Base-by-base conservation (phyloP, 768 basidiomycete species). In the Kwoniella mangroviensis region DNA sequence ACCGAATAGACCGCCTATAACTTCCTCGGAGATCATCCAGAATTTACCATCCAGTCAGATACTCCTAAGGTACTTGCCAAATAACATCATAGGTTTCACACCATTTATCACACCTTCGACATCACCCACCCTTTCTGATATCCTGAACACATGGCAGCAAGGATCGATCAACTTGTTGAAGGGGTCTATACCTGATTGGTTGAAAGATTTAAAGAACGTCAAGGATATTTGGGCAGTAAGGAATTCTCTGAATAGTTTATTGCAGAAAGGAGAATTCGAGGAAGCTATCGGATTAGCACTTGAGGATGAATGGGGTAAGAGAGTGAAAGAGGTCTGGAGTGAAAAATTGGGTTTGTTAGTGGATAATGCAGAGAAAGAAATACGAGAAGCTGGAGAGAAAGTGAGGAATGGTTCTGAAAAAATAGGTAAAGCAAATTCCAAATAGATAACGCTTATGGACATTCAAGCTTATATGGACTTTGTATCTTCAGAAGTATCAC, bases 11-110 rank as follows among this genome's bases (percentile, higher is more conserved):
- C 26, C 89, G 88, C 72, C 86, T 90, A 9, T 94, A 51, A 89
- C 89, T 5, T 92, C 92, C 0, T 87, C 89, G 55, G 82, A 86
- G 0, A 84, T 96, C 28, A 86, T 98, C 21, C 84, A 86, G 26
- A 86, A 86, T 10, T 86, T 96, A 24, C 93, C 93, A 0, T 94
- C 94, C 0, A 91, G 93, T 0, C 88, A 91, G 26, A 91, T 94
- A 72, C 89, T 94, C 0, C 68, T 84, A 70, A 87, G 89, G 17
- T 86, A 92, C 64, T 87, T 98, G 0, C 93, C 94, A 0, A 77
- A 85, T 1, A 87, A 85, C 68, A 87, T 98, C 69, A 87, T 87
- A 73, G 86, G 87, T 4, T 97, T 94, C 82, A 92, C 90, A 75
- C 94, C 94, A 10, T 95, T 92, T 81, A 88, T 96, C 70, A 90